Evolutionary conservation across 2,329 filamentous ascomycete genomes (phyloP).

Genomic region (Aspergillus ruber): DNA sequence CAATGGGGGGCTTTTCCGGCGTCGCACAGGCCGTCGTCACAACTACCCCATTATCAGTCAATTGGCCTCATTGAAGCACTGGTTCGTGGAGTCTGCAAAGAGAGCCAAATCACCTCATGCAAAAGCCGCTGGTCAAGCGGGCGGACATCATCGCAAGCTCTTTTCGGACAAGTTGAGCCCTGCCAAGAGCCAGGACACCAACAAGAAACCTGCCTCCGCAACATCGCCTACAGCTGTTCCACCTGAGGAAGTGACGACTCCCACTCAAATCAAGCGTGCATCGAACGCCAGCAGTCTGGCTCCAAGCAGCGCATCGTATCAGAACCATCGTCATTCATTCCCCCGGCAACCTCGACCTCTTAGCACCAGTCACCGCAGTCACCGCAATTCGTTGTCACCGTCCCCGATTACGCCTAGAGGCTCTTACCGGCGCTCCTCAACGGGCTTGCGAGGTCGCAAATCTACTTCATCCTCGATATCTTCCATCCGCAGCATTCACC

Average conservation of each 20-base stretch:
- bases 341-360: constrained; percentile 30
- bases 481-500: constrained; percentile 84
- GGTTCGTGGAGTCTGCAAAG: constrained; percentile 64
- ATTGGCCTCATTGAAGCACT: constrained; percentile 62
- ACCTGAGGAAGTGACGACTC: constrained; percentile 24
- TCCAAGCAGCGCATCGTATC: constrained; percentile 37
- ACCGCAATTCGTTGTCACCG: constrained; percentile 74
- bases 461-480: constrained; percentile 94
- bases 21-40: constrained; percentile 50
- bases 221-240: constrained; percentile 17
- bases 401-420: constrained; percentile 82
- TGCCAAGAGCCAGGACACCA: constrained; percentile 30
- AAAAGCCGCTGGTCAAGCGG: constrained; percentile 23
- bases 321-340: constrained; percentile 36
- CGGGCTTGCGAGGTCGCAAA: constrained; percentile 80
- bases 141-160: constrained; percentile 30
- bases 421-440: constrained; percentile 74
- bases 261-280: constrained; percentile 34
- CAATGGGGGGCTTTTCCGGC: constrained; percentile 48
- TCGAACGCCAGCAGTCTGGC: constrained; percentile 38
- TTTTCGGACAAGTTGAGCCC: constrained; percentile 34
- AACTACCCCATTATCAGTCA: constrained; percentile 61
- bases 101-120: constrained; percentile 52
- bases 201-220: constrained; percentile 20
- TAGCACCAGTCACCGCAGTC: constrained; percentile 28